Evolutionary conservation across 768 basidiomycete genomes (phyloP).

Genomic region (Lentinus brumalis): DNA sequence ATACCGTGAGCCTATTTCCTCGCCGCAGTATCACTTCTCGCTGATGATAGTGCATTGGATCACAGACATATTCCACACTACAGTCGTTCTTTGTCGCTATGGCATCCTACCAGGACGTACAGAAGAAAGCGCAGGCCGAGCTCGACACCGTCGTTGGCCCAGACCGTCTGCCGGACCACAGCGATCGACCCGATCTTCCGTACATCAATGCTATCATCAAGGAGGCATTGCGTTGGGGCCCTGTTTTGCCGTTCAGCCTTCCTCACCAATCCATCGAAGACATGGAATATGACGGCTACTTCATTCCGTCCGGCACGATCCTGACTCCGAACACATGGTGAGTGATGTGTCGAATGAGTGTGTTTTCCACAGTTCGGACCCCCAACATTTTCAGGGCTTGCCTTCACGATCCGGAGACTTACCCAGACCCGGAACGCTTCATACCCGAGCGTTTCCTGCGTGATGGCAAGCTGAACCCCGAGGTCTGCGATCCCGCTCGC

Average conservation of each 20-base stretch:
- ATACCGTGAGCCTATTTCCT: constrained; percentile 10
- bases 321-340: constrained; percentile 18
- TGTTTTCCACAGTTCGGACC: background rate
- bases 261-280: constrained; percentile 38
- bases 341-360: background rate
- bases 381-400: background rate
- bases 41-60: background rate
- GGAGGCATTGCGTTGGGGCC: constrained; percentile 15
- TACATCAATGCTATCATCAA: constrained; percentile 19
- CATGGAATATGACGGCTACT: constrained; percentile 41
- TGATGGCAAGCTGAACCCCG: constrained; percentile 2
- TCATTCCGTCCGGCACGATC: constrained; percentile 35
- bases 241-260: constrained; percentile 8
- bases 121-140: constrained; percentile 18
- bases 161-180: constrained; percentile 11
- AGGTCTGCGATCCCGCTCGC: background rate
- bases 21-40: background rate
- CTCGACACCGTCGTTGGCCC: constrained; percentile 16
- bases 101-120: constrained; percentile 14
- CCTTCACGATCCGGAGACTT: constrained; percentile 8
- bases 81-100: constrained; percentile 15
- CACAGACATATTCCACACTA: constrained; percentile 5
- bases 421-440: constrained; percentile 10
- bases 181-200: constrained; percentile 10
- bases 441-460: constrained; percentile 15